Conservation (phyloP, 306 rosid species). For the Cajanus cajan region DNA sequence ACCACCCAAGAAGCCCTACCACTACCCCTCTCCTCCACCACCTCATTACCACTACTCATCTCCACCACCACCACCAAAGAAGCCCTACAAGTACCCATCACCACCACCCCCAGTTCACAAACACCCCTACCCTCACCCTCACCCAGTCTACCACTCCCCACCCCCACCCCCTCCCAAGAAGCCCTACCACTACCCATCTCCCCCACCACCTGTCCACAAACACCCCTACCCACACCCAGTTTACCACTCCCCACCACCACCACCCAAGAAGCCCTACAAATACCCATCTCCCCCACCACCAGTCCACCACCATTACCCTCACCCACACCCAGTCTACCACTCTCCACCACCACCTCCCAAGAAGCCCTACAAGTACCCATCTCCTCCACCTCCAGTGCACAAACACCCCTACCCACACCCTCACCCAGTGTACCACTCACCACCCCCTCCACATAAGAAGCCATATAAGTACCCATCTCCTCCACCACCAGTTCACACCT, state of each 20-base stretch:
- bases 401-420: neutral
- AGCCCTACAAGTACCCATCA: constrained; percentile 23
- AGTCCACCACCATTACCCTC: neutral
- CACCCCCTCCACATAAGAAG: neutral
- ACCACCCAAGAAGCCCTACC: constrained; percentile 24
- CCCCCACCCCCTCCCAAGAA: constrained; percentile 12
- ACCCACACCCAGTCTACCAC: constrained; percentile 6
- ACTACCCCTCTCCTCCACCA: constrained; percentile 26
- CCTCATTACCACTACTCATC: constrained; percentile 12
- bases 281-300: constrained; percentile 29
- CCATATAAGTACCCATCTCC: constrained; percentile 11
- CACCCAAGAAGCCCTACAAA: constrained; percentile 9
- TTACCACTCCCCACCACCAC: constrained; percentile 18
- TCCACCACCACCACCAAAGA: constrained; percentile 19
- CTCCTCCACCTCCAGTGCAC: constrained; percentile 27
- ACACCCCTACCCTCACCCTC: constrained; percentile 5
- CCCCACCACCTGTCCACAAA: constrained; percentile 18
- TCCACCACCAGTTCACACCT: constrained; percentile 20
- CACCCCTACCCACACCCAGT: neutral
- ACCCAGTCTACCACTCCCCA: constrained; percentile 34
- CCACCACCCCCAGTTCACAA: constrained; percentile 24
- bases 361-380: constrained; percentile 6
- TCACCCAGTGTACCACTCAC: constrained; percentile 19
- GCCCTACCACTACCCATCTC: constrained; percentile 25
- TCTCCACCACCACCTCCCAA: constrained; percentile 30